These are phyloP conservation scores for Fusarium nygamai DNA, from an alignment of 2,329 filamentous ascomycete species.

Conservation along the genomic window DNA sequence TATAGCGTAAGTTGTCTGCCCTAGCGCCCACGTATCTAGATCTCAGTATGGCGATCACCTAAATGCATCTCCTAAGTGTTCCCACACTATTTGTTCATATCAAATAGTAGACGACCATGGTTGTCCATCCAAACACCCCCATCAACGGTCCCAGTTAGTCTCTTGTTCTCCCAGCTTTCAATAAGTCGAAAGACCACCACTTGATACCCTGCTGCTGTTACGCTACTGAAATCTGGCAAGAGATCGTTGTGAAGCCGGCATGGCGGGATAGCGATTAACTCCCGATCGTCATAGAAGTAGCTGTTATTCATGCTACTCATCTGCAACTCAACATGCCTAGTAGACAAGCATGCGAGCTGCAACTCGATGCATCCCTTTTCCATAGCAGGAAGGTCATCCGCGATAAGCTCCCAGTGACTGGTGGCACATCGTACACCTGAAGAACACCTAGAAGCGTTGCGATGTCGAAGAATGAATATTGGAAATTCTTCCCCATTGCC, in stretches of 20 bases:
- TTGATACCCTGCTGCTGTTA: neutral
- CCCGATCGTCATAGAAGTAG: neutral
- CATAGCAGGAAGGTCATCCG: too few species aligned
- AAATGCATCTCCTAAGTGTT: too few species aligned
- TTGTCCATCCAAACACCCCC: too few species aligned
- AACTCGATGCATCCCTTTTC: neutral
- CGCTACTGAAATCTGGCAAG: neutral
- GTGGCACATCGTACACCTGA: neutral
- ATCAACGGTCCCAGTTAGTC: too few species aligned
- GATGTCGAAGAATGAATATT: neutral
- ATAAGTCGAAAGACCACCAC: neutral
- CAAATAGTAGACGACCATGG: too few species aligned
- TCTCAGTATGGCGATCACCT: too few species aligned
- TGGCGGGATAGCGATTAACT: neutral
- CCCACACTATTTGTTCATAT: too few species aligned
- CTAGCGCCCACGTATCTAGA: too few species aligned
- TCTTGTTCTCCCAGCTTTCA: too few species aligned
- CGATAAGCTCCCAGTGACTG: neutral
- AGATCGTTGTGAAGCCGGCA: neutral
- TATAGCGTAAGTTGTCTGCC: too few species aligned
- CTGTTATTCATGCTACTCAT: neutral
- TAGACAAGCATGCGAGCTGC: neutral
- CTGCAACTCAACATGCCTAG: neutral
- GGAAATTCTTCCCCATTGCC: neutral
- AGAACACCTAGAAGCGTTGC: neutral